phyloP scores from a whole-genome alignment of 306 rosid genomes.

The Coriaria nepalensis region DNA sequence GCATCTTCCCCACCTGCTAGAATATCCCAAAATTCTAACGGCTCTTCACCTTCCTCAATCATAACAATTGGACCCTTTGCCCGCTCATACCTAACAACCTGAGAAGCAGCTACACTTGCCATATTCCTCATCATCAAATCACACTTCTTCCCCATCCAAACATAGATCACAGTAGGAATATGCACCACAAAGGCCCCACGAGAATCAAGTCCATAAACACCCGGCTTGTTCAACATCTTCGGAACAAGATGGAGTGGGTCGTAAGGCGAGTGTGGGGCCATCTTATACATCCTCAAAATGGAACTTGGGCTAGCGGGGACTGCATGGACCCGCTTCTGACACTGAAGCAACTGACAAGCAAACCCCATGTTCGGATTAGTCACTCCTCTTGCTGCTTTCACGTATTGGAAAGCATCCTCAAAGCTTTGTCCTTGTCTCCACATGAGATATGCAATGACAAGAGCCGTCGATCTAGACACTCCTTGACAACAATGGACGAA shows the following conservation, averaged over 20 bases:
- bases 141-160: slow-evolving; percentile 67
- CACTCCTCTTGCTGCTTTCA: slow-evolving; percentile 85
- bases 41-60: slow-evolving; percentile 63
- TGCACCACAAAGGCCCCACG: slow-evolving; percentile 86
- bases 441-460: slow-evolving; percentile 93
- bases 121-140: slow-evolving; percentile 35
- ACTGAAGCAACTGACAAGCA: slow-evolving; percentile 78
- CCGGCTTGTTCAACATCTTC: slow-evolving; percentile 44
- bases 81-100: slow-evolving; percentile 70
- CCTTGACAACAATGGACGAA: slow-evolving; percentile 91
- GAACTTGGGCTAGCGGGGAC: slow-evolving; percentile 76
- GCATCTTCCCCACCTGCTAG: slow-evolving; percentile 27
- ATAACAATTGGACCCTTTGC: slow-evolving; percentile 37
- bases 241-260: slow-evolving; percentile 94
- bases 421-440: slow-evolving; percentile 88
- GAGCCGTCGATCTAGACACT: slow-evolving; percentile 70
- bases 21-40: slow-evolving; percentile 63
- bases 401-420: slow-evolving; percentile 81
- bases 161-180: slow-evolving; percentile 65
- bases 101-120: slow-evolving; percentile 54
- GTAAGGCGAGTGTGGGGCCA: slow-evolving; percentile 90
- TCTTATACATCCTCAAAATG: slow-evolving; percentile 62
- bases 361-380: slow-evolving; percentile 90
- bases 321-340: slow-evolving; percentile 89
- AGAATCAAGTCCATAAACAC: slow-evolving; percentile 60